Evolutionary conservation across 225 moss, liverwort and hornwort genomes (phyloP).

Genomic region (Climacium dendroides): DNA sequence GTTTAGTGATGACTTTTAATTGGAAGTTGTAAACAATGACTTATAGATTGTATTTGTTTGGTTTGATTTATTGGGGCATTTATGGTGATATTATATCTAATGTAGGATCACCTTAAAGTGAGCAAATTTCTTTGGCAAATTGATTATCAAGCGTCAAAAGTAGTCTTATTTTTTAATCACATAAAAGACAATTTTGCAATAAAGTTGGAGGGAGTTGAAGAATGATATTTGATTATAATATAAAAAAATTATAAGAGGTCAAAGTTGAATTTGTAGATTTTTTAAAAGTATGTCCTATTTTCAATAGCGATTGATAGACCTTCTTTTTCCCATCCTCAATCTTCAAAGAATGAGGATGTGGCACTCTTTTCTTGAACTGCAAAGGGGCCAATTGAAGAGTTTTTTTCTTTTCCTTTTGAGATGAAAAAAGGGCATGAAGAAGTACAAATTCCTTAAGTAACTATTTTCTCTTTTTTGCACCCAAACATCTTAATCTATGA

Average conservation of each 20-base stretch:
- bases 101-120: not conserved
- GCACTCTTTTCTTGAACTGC: too few species aligned
- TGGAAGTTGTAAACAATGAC: too few species aligned
- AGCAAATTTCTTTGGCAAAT: not conserved
- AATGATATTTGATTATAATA: not conserved
- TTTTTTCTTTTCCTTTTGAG: too few species aligned
- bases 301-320: too few species aligned
- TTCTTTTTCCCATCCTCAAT: too few species aligned
- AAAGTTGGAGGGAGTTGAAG: fast-evolving
- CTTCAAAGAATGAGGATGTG: too few species aligned
- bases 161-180: fast-evolving
- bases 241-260: not conserved
- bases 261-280: not conserved
- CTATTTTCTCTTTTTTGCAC: not conserved
- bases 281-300: fast-evolving
- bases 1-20: not conserved
- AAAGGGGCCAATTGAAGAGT: too few species aligned
- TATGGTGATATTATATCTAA: not conserved
- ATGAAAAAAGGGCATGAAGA: too few species aligned
- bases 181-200: not conserved
- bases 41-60: not conserved
- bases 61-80: fast-evolving
- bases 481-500: not conserved
- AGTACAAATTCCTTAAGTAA: not conserved
- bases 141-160: fast-evolving